Base-by-base conservation (phyloP, 768 basidiomycete genomes). In the Xerocomus potaroensis region DNA sequence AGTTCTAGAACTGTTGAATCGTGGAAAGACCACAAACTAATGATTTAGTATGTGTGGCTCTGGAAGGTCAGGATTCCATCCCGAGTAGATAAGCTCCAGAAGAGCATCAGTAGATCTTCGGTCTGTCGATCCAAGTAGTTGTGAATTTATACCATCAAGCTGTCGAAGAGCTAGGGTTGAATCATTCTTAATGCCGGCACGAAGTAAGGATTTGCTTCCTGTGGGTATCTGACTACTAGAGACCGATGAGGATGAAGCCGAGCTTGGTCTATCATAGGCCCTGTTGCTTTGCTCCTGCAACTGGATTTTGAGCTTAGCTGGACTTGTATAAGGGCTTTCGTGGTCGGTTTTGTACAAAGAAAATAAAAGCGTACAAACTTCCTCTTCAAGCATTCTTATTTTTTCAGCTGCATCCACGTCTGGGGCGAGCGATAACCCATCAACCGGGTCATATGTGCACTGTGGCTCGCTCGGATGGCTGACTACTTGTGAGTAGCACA, bases 401-500 rank as follows among this genome's bases (percentile, higher is more conserved):
- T 84, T 87, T 50, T 88, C 85, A 11, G 79, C 57, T n/a, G 87
- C 87, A 64, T 91, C 85, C 11, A 77, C 80, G 49, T 90, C 86
- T 40, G 87, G 78, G 18, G 85, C 83, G 31, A 91, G 76, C 8
- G 80, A 74, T 30, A 91, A 65, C 15, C 89, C 90, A 63, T 91
- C 89, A 14, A 91, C 82, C 3, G 88, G 89, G 66, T 92, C 89
- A 62, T 92, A 92, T 9, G 79, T 79, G 57, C 89, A 92, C 58
- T 85, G 83, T 8, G 89, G 89, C 63, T 90, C 87, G 9, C 78
- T 71, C n/a, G 90, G 90, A 66, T 92, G 89, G 19, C 87, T 90
- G 56, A 26, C 32, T 53, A 40, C 54, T 37, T 39, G 40, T 53
- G 39, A 57, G 47, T 14, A 39, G 9, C 23, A 21, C 19, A 42